These are phyloP conservation scores for Suillus tomentosus DNA, from an alignment of 768 basidiomycete species.

Conservation along the genomic window DNA sequence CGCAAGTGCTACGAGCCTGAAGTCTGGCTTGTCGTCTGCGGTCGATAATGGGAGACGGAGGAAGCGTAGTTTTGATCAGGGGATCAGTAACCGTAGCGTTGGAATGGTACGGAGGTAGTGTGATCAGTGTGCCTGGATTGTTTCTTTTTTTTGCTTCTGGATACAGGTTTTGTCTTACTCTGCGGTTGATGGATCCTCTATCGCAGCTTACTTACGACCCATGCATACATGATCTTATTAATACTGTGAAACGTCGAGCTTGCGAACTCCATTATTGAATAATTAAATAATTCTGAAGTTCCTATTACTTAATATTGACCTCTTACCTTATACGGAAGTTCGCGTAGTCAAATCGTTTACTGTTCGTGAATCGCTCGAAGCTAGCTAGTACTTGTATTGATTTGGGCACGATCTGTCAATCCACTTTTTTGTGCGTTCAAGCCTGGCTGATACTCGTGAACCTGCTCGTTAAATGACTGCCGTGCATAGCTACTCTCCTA, in stretches of 20 bases:
- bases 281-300: too few relatives aligned
- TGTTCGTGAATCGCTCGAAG: too few relatives aligned
- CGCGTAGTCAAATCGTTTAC: too few relatives aligned
- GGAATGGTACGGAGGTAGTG: slow-evolving; percentile 49
- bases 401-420: too few relatives aligned
- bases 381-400: too few relatives aligned
- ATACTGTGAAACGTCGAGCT: neutral
- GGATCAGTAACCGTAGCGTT: slow-evolving; percentile 51
- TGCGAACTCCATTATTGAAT: too few relatives aligned
- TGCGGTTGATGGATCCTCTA: neutral
- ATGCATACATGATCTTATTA: neutral
- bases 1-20: slow-evolving; percentile 44
- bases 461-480: neutral
- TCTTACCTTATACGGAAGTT: too few relatives aligned
- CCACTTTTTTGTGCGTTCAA: too few relatives aligned
- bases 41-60: slow-evolving; percentile 53
- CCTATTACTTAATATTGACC: too few relatives aligned
- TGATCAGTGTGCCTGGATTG: neutral
- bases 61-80: slow-evolving; percentile 36
- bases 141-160: neutral
- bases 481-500: too few relatives aligned
- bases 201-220: neutral
- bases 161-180: neutral
- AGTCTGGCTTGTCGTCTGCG: slow-evolving; percentile 30
- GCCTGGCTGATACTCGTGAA: neutral